Evolutionary conservation across 116 monocot genomes (phyloP), one percentile per base, ranked within the genome.

Genomic region (Cymodocea nodosa): DNA sequence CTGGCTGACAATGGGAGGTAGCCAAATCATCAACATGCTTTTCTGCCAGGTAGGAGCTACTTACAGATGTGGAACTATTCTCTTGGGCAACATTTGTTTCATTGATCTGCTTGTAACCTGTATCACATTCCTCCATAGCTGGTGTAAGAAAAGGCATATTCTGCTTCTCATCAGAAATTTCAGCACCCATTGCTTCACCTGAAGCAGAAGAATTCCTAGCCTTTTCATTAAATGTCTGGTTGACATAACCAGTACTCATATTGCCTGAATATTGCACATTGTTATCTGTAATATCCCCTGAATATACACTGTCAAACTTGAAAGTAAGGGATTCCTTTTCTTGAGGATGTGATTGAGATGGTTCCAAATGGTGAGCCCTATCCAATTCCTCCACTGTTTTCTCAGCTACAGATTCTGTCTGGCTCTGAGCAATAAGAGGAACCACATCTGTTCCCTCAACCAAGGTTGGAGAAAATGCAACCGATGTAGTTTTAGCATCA

Each of bases 1-100:
- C 49, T 70, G 59, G 63, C 64, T 63, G 72, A 84, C 23, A 40
- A 77, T 71, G 22, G 30, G 50, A 68, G 48, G 56, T 24, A 63
- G 70, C 15, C 36, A 52, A 66, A 52, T 63, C 70, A 74, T 15
- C 63, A 65, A 63, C 57, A 2, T 55, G 50, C 44, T 51, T 68
- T 68, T 76, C 73, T 69, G 37, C 50, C 15, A 18, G 11, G 5
- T 15, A 67, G 15, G 50, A 39, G 65, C 23, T 65, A 70, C 20
- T 55, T 68, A 79, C 70, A 67, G 68, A 52, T 35, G 39, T n/a
- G 13, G 59, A 35, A 23, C 59, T 39, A 51, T 80, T 68, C 20
- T 23, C 67, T 15, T 55, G 9, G 36, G 24, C 62, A 34, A 66
- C 51, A 65, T 49, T 76, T 35, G 35, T 50, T 57, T 50, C 70